Evolutionary conservation across 805 yeast species (phyloP).

Genomic region (Candida sithepensis): DNA sequence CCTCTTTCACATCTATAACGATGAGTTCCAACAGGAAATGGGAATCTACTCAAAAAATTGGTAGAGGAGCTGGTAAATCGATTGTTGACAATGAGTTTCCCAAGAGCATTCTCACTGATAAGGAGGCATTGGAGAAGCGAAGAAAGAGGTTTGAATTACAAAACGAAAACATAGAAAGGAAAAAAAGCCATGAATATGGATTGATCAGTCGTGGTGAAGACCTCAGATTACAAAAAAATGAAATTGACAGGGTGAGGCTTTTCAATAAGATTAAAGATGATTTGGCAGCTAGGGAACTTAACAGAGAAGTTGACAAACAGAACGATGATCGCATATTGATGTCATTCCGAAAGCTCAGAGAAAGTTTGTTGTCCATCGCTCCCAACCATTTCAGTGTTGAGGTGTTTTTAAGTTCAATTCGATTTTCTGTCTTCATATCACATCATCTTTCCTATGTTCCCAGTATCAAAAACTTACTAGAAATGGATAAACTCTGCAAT

Average conservation of each 20-base stretch:
- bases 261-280: slow-evolving; percentile 36
- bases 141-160: slow-evolving; percentile 32
- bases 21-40: too few species aligned
- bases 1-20: too few species aligned
- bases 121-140: slow-evolving; percentile 25
- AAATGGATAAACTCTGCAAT: slow-evolving; percentile 14
- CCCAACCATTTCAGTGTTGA: slow-evolving; percentile 35
- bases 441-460: slow-evolving; percentile 56
- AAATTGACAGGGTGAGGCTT: slow-evolving; percentile 37
- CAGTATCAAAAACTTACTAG: slow-evolving; percentile 41
- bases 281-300: slow-evolving; percentile 6
- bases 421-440: slow-evolving; percentile 42
- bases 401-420: slow-evolving; percentile 47
- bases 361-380: slow-evolving; percentile 42
- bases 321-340: slow-evolving; percentile 31
- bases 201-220: slow-evolving; percentile 61
- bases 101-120: background rate
- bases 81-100: background rate
- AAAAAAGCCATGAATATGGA: slow-evolving; percentile 39
- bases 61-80: too few species aligned
- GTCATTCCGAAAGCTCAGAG: slow-evolving; percentile 50
- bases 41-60: too few species aligned
- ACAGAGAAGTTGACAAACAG: background rate
- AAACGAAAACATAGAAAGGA: slow-evolving; percentile 12
- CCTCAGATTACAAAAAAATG: slow-evolving; percentile 41